phyloP scores from a whole-genome alignment of 768 basidiomycete species.

The Psilocybe azurescens region DNA sequence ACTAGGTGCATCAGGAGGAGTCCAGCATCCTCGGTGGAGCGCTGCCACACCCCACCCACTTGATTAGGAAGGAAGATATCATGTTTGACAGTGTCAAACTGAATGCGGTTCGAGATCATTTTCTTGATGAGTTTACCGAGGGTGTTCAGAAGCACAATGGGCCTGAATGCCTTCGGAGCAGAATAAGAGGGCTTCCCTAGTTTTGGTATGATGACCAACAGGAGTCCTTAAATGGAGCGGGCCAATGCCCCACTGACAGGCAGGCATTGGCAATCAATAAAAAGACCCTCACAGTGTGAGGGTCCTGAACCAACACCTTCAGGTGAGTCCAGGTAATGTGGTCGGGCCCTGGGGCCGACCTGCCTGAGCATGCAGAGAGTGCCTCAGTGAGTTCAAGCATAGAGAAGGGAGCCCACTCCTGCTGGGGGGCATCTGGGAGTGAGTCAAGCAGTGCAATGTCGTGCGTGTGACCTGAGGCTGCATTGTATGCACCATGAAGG shows the following conservation, averaged over 20 bases:
- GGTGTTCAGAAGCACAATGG: too few species aligned
- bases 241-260: constrained; percentile 11
- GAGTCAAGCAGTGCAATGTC: neutral
- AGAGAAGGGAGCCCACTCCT: constrained; percentile 6
- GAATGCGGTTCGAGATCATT: too few species aligned
- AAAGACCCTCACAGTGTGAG: neutral
- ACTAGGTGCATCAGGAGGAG: too few species aligned
- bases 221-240: constrained; percentile 14
- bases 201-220: constrained; percentile 21
- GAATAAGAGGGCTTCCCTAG: constrained; percentile 15
- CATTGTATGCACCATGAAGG: constrained; percentile 1
- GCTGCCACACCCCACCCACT: too few species aligned
- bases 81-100: too few species aligned
- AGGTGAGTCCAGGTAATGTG: neutral
- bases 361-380: neutral
- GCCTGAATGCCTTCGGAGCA: constrained; percentile 12
- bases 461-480: neutral
- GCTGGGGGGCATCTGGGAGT: neutral
- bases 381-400: neutral
- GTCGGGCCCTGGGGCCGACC: neutral
- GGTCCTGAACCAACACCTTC: neutral
- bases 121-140: too few species aligned
- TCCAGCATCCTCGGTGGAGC: too few species aligned
- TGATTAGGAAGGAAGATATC: too few species aligned
- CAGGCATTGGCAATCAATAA: constrained; percentile 1